Base-by-base conservation (phyloP, 2,329 filamentous ascomycete species). In the Rhynchosporium secalis region DNA sequence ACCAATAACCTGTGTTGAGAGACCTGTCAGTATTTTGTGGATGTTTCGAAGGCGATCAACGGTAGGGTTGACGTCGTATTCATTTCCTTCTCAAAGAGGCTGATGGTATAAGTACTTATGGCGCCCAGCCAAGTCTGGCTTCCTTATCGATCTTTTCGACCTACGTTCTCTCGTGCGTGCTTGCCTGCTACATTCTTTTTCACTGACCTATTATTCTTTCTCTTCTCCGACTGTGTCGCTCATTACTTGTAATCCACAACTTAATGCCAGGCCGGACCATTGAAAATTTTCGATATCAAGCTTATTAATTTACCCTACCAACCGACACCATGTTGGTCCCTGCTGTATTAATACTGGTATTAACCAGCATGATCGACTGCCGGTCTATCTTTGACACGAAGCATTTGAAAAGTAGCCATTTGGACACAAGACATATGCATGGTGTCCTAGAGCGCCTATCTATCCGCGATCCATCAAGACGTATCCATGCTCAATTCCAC, bases 161-260 rank as follows among this genome's bases (percentile, higher is more conserved):
- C 63, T 67, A 66, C 69, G 56, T 68, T 70, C 69, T 61, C 68
- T 69, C 56, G 64, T 66, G 62, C 56, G 57, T 62, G 49, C 55
- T 65, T 62, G 56, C 65, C 47, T 20, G 33, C 33, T 10, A 64
- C 63, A 56, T 66, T 67, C 61, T 55, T 68, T 64, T 63, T 61
- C 38, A 56, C 63, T 65, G 56, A 63, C 45, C 45, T 65, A 62
- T 68, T 62, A 65, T 69, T 63, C 66, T 63, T 68, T 70, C 65
- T 61, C 66, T 70, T 66, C 58, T 62, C 38, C 68, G 68, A 69
- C 69, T 71, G 68, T 47, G 69, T 71, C 69, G 67, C 48, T 61
- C 61, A 58, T 64, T 68, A 62, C 62, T 63, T 60, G 47, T 64
- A 62, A 52, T 56, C 62, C 60, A 61, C 57, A 63, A 69, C 33